Conservation (phyloP, 2,329 filamentous ascomycete genomes). For the Chrysoporthe puriensis region DNA sequence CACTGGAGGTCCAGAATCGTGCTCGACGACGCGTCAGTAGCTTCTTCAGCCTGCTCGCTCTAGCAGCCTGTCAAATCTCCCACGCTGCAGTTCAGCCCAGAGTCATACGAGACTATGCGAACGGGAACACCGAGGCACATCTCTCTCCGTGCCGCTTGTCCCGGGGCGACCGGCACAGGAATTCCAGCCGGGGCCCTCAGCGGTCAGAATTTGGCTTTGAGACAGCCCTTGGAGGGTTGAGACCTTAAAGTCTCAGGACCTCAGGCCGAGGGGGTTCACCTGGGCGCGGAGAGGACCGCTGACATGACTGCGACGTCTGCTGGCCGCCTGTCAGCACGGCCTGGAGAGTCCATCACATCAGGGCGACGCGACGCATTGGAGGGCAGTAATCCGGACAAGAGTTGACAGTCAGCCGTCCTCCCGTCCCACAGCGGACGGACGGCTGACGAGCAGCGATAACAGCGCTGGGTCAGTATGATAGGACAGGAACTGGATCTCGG, state of each 20-base stretch:
- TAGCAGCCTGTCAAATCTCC: not conserved
- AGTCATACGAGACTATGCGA: too few relatives aligned
- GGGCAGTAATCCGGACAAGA: not conserved
- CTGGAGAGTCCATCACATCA: not conserved
- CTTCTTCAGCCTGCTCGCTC: not conserved
- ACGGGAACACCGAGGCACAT: too few relatives aligned
- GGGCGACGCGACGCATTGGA: not conserved
- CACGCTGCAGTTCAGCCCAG: too few relatives aligned
- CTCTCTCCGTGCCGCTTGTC: too few relatives aligned
- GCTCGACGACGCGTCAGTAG: conserved; percentile 2
- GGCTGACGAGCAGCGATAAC: not conserved
- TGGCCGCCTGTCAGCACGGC: not conserved
- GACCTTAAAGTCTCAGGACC: not conserved
- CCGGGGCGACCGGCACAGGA: too few relatives aligned
- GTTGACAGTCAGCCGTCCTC: not conserved
- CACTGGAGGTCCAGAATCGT: not conserved
- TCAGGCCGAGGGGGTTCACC: not conserved
- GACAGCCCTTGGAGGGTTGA: not conserved
- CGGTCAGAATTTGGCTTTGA: not conserved
- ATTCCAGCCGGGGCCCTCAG: too few relatives aligned
- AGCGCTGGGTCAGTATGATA: not conserved
- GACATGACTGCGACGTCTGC: not conserved
- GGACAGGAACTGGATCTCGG: not conserved
- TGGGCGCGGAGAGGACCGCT: not conserved
- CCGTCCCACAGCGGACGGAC: not conserved